Percentiles rank a stretch among this genome's conserved stretches.
Conservation (phyloP, 441 rosid genomes). For the Iberis amara region DNA sequence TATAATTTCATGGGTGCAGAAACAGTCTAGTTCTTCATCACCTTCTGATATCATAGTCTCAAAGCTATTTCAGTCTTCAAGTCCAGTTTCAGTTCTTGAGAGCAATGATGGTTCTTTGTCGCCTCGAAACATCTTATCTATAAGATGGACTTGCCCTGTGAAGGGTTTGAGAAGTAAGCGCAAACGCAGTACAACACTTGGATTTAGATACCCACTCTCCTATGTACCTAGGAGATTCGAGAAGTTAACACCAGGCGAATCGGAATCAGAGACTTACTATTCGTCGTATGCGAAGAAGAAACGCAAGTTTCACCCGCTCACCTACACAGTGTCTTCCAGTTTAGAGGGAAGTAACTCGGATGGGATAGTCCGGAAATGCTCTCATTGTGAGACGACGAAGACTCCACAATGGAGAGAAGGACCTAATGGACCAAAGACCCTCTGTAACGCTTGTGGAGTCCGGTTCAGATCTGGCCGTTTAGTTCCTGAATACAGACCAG, state of each 20-base stretch:
- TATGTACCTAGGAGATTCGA: slow-evolving; percentile 27
- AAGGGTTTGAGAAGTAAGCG: slow-evolving; percentile 77
- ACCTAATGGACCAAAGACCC: slow-evolving; percentile 88
- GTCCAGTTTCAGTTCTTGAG: slow-evolving; percentile 75
- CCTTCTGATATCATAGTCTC: slow-evolving; percentile 37
- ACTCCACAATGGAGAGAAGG: slow-evolving; percentile 99
- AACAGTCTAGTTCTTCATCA: slow-evolving; percentile 26
- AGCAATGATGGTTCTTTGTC: slow-evolving; percentile 49
- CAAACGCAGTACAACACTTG: slow-evolving; percentile 33
- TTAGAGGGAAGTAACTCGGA: slow-evolving; percentile 26
- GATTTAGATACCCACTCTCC: slow-evolving; percentile 29
- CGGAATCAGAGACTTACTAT: slow-evolving; percentile 32
- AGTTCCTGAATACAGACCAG: slow-evolving; percentile 88
- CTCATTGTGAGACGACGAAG: slow-evolving; percentile 72
- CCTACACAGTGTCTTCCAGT: slow-evolving; percentile 28
- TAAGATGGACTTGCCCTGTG: slow-evolving; percentile 38
- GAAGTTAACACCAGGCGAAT: slow-evolving; percentile 27
- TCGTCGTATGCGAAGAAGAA: slow-evolving; percentile 35
- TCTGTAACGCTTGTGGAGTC: slow-evolving; percentile 94
- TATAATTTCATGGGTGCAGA: slow-evolving; percentile 23
- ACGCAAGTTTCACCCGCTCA: slow-evolving; percentile 38
- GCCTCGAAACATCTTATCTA: slow-evolving; percentile 34
- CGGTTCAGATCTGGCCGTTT: slow-evolving; percentile 84
- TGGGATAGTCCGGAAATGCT: slow-evolving; percentile 44
- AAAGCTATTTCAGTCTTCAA: slow-evolving; percentile 38